Conservation (phyloP, 371 early-diverging fungal species). For the Mucor indicus region DNA sequence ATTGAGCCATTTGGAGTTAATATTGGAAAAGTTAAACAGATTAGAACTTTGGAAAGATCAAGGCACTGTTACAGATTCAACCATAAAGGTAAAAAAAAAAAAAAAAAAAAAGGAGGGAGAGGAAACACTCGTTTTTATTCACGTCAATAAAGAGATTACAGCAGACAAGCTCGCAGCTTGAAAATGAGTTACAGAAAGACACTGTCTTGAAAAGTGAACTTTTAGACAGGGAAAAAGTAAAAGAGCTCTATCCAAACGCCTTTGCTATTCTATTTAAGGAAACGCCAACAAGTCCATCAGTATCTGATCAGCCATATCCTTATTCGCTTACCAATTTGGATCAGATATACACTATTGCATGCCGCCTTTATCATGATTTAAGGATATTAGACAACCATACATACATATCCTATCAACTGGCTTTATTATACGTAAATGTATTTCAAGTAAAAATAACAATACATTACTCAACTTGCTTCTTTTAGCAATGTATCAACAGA, state of each 20-base stretch:
- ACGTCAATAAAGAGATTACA: conserved; percentile 2
- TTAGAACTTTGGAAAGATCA: conserved; percentile 10
- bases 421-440: conserved; percentile 49
- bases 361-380: conserved; percentile 48
- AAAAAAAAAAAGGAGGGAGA: background rate
- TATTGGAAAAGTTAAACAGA: conserved; percentile 9
- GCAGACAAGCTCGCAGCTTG: background rate
- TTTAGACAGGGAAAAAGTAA: too few species aligned
- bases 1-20: conserved; percentile 9
- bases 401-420: conserved; percentile 57
- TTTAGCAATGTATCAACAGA: conserved; percentile 52
- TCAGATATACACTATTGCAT: conserved; percentile 47
- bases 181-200: too few species aligned
- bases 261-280: too few species aligned
- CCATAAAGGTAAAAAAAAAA: conserved; percentile 1
- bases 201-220: too few species aligned
- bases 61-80: background rate
- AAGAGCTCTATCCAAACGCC: too few species aligned
- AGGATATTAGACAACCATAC: conserved; percentile 45
- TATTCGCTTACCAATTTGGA: conserved; percentile 17
- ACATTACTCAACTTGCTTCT: background rate
- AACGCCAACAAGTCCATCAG: background rate
- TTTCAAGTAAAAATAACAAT: too few species aligned
- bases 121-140: background rate
- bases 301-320: too few species aligned